Evolutionary conservation across 768 basidiomycete genomes (phyloP).

Genomic region (Tubosaeta brunneosetosa): DNA sequence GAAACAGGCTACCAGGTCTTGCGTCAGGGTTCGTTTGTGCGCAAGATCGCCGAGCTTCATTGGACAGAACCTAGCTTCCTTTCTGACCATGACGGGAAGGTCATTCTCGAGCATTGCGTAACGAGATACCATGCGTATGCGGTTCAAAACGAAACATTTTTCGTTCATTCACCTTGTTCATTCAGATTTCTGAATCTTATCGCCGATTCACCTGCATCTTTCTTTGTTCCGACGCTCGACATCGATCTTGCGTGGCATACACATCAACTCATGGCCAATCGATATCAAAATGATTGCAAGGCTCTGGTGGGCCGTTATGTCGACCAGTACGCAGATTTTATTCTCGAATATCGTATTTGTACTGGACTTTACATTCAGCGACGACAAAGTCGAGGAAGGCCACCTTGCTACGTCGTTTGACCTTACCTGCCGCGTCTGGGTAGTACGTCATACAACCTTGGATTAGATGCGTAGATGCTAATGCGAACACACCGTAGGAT

Average conservation of each 20-base stretch:
- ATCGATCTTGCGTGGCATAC: slow-evolving; percentile 74
- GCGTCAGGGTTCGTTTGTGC: slow-evolving; percentile 51
- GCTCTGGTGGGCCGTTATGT: slow-evolving; percentile 40
- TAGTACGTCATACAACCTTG: slow-evolving; percentile 21
- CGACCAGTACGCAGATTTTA: slow-evolving; percentile 37
- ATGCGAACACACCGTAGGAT: slow-evolving; percentile 20
- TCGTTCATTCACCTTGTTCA: neutral
- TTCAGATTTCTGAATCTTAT: slow-evolving; percentile 49
- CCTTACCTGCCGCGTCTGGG: slow-evolving; percentile 45
- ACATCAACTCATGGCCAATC: slow-evolving; percentile 47
- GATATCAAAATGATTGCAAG: slow-evolving; percentile 42
- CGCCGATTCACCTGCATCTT: slow-evolving; percentile 37
- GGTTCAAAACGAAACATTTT: neutral
- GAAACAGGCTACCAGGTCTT: slow-evolving; percentile 35
- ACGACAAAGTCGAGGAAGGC: slow-evolving; percentile 49
- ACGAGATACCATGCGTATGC: slow-evolving; percentile 55
- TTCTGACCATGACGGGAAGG: slow-evolving; percentile 31
- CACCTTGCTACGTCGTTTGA: slow-evolving; percentile 44
- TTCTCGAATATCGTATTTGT: neutral
- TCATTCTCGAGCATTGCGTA: slow-evolving; percentile 44
- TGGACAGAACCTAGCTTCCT: slow-evolving; percentile 48
- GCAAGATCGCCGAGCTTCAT: slow-evolving; percentile 48
- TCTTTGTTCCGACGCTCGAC: slow-evolving; percentile 59
- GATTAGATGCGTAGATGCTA: neutral
- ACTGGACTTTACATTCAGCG: slow-evolving; percentile 28